Percentiles rank a stretch among this genome's conserved stretches.
phyloP scores from a whole-genome alignment of 768 basidiomycete species.

The Russula sp. region DNA sequence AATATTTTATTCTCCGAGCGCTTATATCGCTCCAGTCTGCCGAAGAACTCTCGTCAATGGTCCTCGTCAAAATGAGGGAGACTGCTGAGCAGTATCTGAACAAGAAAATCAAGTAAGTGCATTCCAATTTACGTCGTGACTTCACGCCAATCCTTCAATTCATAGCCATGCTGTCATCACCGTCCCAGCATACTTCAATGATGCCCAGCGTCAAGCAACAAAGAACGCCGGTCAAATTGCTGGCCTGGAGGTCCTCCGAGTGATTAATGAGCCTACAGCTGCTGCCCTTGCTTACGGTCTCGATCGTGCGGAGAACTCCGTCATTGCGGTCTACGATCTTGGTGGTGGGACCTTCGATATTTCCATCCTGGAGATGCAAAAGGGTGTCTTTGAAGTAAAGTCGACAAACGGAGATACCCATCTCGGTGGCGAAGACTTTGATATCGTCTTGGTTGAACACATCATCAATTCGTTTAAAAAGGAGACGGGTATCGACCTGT shows the following conservation, averaged over 20 bases:
- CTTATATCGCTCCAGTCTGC: constrained; percentile 54
- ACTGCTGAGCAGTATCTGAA: constrained; percentile 92
- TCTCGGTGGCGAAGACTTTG: constrained; percentile 94
- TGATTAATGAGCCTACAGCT: constrained; percentile 98
- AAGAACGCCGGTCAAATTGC: constrained; percentile 98
- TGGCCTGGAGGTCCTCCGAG: constrained; percentile 94
- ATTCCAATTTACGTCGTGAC: not conserved
- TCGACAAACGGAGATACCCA: constrained; percentile 99
- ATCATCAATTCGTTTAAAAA: constrained; percentile 94
- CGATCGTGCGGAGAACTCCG: constrained; percentile 72
- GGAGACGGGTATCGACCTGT: constrained; percentile 77
- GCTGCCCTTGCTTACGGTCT: constrained; percentile 98
- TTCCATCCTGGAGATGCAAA: constrained; percentile 98
- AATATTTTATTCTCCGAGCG: not conserved
- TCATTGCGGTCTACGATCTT: constrained; percentile 98
- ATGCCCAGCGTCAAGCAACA: constrained; percentile 98
- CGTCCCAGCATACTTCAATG: constrained; percentile 99
- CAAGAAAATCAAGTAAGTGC: constrained; percentile 88
- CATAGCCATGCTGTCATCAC: constrained; percentile 84
- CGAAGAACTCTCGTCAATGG: constrained; percentile 86
- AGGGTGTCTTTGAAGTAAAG: constrained; percentile 99
- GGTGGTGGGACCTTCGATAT: constrained; percentile 99
- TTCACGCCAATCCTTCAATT: constrained; percentile 17
- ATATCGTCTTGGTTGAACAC: constrained; percentile 82
- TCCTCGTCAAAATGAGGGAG: constrained; percentile 89